Conservation (phyloP, 176 grass and related monocot genomes). For the Tuctoria greenei region DNA sequence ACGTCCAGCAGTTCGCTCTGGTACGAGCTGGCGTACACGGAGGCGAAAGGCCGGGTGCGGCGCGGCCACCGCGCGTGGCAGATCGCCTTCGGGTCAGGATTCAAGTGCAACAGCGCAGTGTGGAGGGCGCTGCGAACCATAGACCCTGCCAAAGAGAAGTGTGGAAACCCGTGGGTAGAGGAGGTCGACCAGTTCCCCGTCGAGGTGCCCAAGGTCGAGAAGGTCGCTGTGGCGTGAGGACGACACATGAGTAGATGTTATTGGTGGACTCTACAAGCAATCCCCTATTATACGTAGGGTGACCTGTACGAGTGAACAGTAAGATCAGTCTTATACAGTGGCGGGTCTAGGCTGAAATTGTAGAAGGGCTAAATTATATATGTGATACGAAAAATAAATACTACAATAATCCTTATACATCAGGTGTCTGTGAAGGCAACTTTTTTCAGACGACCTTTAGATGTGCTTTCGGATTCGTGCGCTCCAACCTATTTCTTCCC, state of each 20-base stretch:
- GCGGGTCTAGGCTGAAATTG: no score
- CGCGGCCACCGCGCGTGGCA: slow-evolving; percentile 53
- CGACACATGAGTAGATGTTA: background rate
- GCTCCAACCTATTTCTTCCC: no score
- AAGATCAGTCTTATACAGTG: no score
- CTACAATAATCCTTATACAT: no score
- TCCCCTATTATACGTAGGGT: no score
- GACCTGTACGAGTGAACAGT: no score
- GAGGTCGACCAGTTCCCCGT: slow-evolving; percentile 62
- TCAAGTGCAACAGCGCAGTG: slow-evolving; percentile 53
- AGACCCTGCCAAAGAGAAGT: slow-evolving; percentile 44
- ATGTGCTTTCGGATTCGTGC: no score
- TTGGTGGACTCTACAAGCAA: no score
- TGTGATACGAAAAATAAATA: no score
- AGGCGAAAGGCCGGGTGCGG: slow-evolving; percentile 50
- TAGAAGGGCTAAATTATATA: no score
- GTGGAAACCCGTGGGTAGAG: slow-evolving; percentile 56
- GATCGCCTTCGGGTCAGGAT: slow-evolving; percentile 59
- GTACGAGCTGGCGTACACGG: slow-evolving; percentile 72
- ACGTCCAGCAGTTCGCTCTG: slow-evolving; percentile 73
- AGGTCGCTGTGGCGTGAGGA: background rate
- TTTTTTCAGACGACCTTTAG: no score
- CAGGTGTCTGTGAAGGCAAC: no score
- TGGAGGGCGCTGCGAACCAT: slow-evolving; percentile 51
- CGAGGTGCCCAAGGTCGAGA: slow-evolving; percentile 62